Percentiles rank a stretch among this genome's conserved stretches.
Evolutionary conservation across 2,329 filamentous ascomycete genomes (phyloP).

Genomic region (Ascosphaera apis): DNA sequence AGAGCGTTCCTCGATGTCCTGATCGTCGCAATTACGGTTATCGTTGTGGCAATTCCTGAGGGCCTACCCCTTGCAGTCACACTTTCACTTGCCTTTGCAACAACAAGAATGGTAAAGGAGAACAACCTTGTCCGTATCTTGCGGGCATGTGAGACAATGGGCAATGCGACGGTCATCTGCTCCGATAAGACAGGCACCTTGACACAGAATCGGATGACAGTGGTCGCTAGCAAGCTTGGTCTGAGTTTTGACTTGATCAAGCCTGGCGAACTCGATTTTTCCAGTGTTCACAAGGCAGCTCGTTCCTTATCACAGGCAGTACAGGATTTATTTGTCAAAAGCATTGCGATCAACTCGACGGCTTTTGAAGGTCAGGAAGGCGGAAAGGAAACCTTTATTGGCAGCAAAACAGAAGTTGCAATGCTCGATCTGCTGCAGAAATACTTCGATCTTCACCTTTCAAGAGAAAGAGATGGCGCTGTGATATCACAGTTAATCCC

Average conservation of each 20-base stretch:
- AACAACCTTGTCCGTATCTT: slow-evolving; percentile 38
- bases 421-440: slow-evolving; percentile 46
- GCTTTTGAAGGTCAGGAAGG: slow-evolving; percentile 44
- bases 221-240: slow-evolving; percentile 34
- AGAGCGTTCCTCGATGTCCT: slow-evolving; percentile 55
- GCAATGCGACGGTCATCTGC: slow-evolving; percentile 39
- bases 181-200: slow-evolving; percentile 45
- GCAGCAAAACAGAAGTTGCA: slow-evolving; percentile 58
- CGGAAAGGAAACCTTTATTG: slow-evolving; percentile 38
- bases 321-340: slow-evolving; percentile 36
- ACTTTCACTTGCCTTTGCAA: slow-evolving; percentile 37
- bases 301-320: slow-evolving; percentile 27
- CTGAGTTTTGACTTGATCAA: slow-evolving; percentile 11
- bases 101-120: slow-evolving; percentile 38
- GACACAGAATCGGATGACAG: slow-evolving; percentile 40
- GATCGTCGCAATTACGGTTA: slow-evolving; percentile 57
- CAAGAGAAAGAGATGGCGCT: slow-evolving; percentile 37
- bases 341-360: slow-evolving; percentile 44
- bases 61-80: slow-evolving; percentile 38
- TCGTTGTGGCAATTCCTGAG: slow-evolving; percentile 55
- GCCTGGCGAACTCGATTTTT: slow-evolving; percentile 18
- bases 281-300: slow-evolving; percentile 31
- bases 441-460: slow-evolving; percentile 41
- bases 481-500: slow-evolving; percentile 44
- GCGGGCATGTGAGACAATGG: slow-evolving; percentile 40